Evolutionary conservation across 495 filamentous ascomycete genomes (phyloP), one percentile per base, ranked within the genome.

Genomic region (Lentithecium fluviatile): DNA sequence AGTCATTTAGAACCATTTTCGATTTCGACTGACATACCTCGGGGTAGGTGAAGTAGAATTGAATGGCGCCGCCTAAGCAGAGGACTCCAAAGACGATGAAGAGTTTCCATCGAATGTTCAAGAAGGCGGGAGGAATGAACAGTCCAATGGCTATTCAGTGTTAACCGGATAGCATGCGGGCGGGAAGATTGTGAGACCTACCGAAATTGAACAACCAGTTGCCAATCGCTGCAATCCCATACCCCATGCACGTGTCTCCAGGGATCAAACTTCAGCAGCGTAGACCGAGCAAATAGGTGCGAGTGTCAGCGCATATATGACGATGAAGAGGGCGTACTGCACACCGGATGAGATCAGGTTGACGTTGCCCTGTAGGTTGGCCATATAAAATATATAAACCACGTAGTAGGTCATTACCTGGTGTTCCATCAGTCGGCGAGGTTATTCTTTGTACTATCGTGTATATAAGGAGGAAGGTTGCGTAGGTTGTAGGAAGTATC

Each of bases 81-180:
- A 91, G 80, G 0, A 85, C 79, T 1, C 88, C 88, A 54, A 91
- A 90, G 60, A 92, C 84, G 63, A 90, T 85, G 58, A 88, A 90
- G 0, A 81, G 77, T 71, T 84, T 85, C 79, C 86, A 90, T 38
- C 79, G 78, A 64, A 90, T 90, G 70, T 88, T 89, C 56, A 79
- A 74, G 71, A 91, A 88, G 0, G 80, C 85, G 0, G 86, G 85
- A 1, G 87, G 85, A 4, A 86, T 80, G 70, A 89, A 89, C 67
- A 86, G 79, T 4, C 83, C 86, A 3, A 90, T 71, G 0, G 85
- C 86, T 65, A 88, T 88, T 76, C 88, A 89, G 78, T 32, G 3
- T 32, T 32, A 32, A 10, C 10, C 4, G 29, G 29, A 4, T 10
- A 32, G 29, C 29, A 32, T 10, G 10, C 29, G 10, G 3, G 3